Percentiles rank a stretch among this genome's conserved stretches.
Conservation (phyloP, 352 stramenopile species). For the Pythium graminicola region DNA sequence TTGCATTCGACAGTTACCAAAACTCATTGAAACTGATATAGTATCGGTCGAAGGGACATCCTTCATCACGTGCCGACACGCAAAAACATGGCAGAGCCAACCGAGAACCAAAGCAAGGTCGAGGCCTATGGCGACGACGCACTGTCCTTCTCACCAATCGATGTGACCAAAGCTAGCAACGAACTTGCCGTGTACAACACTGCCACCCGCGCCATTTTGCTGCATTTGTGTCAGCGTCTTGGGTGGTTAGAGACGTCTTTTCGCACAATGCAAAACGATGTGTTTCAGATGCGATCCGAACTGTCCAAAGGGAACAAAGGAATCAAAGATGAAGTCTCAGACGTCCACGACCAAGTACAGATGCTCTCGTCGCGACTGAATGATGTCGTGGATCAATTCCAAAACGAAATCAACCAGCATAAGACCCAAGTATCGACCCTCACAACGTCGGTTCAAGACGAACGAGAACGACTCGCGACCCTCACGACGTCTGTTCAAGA, state of each 20-base stretch:
- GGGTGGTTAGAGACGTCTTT: conserved; percentile 38
- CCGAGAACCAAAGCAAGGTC: neutral
- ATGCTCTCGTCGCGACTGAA: conserved; percentile 47
- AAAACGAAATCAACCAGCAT: conserved; percentile 56
- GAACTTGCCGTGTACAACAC: conserved; percentile 45
- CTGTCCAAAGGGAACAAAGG: conserved; percentile 33
- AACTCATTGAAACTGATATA: no score
- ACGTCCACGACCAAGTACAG: conserved; percentile 37
- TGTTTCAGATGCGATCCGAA: conserved; percentile 33
- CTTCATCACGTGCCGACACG: no score
- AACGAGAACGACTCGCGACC: conserved; percentile 35
- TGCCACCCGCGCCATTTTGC: conserved; percentile 53
- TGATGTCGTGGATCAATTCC: conserved; percentile 61
- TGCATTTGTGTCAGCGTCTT: conserved; percentile 58
- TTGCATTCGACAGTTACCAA: conserved; percentile 5
- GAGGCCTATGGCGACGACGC: neutral
- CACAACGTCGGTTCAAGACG: conserved; percentile 42
- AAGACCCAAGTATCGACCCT: conserved; percentile 39
- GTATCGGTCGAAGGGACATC: no score
- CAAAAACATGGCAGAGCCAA: neutral
- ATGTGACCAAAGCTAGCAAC: conserved; percentile 40
- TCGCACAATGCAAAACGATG: conserved; percentile 37
- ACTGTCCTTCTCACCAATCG: conserved; percentile 15
- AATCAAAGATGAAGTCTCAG: conserved; percentile 40
- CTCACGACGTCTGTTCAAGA: conserved; percentile 47